Percentiles rank a stretch among this genome's conserved stretches.
These are phyloP conservation scores for Ramaria rubella DNA, from an alignment of 768 basidiomycete species.

Conservation along the genomic window DNA sequence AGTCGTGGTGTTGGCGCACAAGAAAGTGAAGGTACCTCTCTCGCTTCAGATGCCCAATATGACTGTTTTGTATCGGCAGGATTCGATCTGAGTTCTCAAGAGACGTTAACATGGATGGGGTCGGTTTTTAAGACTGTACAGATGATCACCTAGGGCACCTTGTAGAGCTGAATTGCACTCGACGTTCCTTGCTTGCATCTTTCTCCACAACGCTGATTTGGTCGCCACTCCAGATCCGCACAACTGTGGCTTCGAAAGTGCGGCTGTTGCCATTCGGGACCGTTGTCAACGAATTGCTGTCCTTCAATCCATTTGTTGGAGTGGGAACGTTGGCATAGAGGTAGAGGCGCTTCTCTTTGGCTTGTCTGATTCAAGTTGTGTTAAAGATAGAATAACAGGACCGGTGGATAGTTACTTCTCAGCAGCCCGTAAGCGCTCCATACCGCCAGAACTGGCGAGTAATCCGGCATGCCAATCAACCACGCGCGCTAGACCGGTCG, in stretches of 20 bases:
- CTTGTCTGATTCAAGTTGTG: conserved; percentile 25
- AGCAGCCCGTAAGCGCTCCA: conserved; percentile 81
- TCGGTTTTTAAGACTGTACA: conserved; percentile 15
- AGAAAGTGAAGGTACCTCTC: conserved; percentile 39
- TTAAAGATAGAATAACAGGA: not conserved
- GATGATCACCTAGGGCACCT: conserved; percentile 67
- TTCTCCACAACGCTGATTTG: conserved; percentile 77
- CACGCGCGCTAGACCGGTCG: conserved; percentile 79
- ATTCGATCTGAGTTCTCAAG: conserved; percentile 32
- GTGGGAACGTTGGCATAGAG: conserved; percentile 57
- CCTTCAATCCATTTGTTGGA: conserved; percentile 33
- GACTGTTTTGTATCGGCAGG: conserved; percentile 81
- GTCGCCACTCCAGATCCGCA: conserved; percentile 89
- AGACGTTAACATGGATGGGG: conserved; percentile 7
- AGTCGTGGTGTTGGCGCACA: conserved; percentile 8
- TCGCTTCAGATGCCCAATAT: conserved; percentile 85
- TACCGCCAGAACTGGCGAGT: conserved; percentile 73
- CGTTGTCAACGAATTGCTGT: conserved; percentile 34
- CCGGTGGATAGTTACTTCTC: conserved; percentile 41
- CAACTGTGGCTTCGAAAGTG: conserved; percentile 74
- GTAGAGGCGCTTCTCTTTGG: conserved; percentile 66
- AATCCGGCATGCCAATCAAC: conserved; percentile 99
- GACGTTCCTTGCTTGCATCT: conserved; percentile 66
- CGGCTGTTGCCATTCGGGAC: conserved; percentile 37
- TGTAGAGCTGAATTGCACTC: conserved; percentile 84